Evolutionary conservation across 2,329 filamentous ascomycete species (phyloP).

Genomic region (Fusarium proliferatum): DNA sequence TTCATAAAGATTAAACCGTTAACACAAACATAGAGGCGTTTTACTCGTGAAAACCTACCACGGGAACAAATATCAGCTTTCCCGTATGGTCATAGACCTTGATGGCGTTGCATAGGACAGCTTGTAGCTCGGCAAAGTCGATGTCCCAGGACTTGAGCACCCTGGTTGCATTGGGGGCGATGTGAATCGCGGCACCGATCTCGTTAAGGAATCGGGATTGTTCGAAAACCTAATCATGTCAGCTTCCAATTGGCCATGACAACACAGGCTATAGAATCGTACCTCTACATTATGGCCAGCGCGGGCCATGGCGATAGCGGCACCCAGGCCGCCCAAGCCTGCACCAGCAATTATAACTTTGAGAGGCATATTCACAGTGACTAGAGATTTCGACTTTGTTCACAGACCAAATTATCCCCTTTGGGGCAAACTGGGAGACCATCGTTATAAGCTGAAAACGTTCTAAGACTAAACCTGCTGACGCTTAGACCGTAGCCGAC

Average conservation of each 20-base stretch:
- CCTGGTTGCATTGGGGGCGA: constrained; percentile 11
- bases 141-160: constrained; percentile 4
- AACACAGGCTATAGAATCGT: fast-evolving
- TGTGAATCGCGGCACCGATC: constrained; percentile 10
- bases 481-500: not conserved
- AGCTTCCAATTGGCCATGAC: fast-evolving
- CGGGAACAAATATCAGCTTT: not conserved
- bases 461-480: not conserved
- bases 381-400: too few relatives aligned
- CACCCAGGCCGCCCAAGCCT: constrained; percentile 4
- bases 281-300: constrained; percentile 6
- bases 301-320: constrained; percentile 13
- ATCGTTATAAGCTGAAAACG: not conserved
- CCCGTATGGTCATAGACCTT: constrained; percentile 7
- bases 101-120: constrained; percentile 10
- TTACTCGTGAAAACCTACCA: too few relatives aligned
- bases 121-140: constrained; percentile 3
- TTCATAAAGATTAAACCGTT: not conserved
- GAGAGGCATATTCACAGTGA: not conserved
- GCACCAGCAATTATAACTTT: constrained; percentile 8
- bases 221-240: not conserved
- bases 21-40: too few relatives aligned
- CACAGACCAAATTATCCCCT: not conserved
- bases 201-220: constrained; percentile 14
- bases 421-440: not conserved